Evolutionary conservation across 805 yeast genomes (phyloP).

Genomic region (Starmerella powellii): DNA sequence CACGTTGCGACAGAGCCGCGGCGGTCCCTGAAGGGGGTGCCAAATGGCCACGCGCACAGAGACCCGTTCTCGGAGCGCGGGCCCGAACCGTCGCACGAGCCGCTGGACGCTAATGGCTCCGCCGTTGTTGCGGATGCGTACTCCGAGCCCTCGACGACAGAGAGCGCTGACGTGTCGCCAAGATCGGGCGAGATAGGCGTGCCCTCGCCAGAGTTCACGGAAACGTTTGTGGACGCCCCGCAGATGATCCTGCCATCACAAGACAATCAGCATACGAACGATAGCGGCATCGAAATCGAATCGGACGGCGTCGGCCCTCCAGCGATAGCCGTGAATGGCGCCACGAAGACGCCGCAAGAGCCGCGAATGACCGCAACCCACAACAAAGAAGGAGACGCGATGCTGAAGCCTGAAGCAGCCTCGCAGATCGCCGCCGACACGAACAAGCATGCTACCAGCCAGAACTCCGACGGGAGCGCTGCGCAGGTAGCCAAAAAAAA

Average conservation of each 20-base stretch:
- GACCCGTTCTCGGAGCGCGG: too few relatives aligned
- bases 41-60: too few relatives aligned
- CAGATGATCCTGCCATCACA: neutral
- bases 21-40: too few relatives aligned
- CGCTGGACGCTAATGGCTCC: too few relatives aligned
- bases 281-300: too few relatives aligned
- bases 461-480: too few relatives aligned
- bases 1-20: neutral
- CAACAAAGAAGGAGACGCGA: too few relatives aligned
- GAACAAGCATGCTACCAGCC: too few relatives aligned
- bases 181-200: neutral
- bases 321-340: neutral
- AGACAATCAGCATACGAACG: neutral
- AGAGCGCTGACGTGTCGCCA: neutral
- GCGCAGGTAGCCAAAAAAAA: neutral
- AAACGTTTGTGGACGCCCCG: slow-evolving; percentile 5
- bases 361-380: too few relatives aligned
- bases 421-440: too few relatives aligned
- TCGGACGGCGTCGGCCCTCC: neutral
- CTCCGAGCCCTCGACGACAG: neutral
- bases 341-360: too few relatives aligned
- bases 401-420: too few relatives aligned
- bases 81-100: neutral
- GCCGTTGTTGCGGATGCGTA: neutral
- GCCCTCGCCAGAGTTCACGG: neutral